A percentile compares a stretch with the other conserved stretches of the same genome.
Evolutionary conservation across 83 land plant species (phyloP).

Genomic region (Picea abies): DNA sequence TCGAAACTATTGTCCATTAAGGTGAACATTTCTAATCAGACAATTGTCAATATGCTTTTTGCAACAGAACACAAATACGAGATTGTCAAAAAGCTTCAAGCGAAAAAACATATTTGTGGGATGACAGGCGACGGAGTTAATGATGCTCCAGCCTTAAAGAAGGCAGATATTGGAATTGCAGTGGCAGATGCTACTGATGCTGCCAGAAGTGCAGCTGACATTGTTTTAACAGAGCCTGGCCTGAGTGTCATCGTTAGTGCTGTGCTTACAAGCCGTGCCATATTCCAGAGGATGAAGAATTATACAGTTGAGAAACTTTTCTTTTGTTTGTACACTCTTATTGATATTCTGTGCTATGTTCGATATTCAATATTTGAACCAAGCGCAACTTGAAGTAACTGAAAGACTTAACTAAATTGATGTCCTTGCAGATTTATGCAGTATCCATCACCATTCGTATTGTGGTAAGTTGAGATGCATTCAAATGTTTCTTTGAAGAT

Average conservation of each 20-base stretch:
- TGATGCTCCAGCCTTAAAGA: constrained; percentile 90
- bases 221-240: constrained; percentile 91
- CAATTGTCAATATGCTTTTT: background rate
- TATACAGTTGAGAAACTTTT: constrained; percentile 53
- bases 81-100: constrained; percentile 77
- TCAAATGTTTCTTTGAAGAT: background rate
- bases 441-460: constrained; percentile 62
- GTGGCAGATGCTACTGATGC: constrained; percentile 92
- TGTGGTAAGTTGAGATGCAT: constrained; percentile 38
- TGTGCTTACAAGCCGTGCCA: constrained; percentile 81
- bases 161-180: constrained; percentile 90
- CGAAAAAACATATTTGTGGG: constrained; percentile 80
- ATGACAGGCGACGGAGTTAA: constrained; percentile 96
- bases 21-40: background rate
- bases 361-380: background rate
- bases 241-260: constrained; percentile 87
- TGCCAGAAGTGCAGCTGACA: constrained; percentile 85
- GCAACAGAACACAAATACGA: constrained; percentile 84
- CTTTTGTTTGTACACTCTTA: constrained; percentile 5
- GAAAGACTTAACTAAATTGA: too few species aligned
- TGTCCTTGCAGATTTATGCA: constrained; percentile 46
- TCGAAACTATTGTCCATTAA: background rate
- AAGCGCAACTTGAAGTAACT: too few species aligned
- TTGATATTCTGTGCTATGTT: background rate
- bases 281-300: constrained; percentile 90